These are phyloP conservation scores for Penicillium paradoxum DNA, from an alignment of 495 filamentous ascomycete species.

Conservation along the genomic window DNA sequence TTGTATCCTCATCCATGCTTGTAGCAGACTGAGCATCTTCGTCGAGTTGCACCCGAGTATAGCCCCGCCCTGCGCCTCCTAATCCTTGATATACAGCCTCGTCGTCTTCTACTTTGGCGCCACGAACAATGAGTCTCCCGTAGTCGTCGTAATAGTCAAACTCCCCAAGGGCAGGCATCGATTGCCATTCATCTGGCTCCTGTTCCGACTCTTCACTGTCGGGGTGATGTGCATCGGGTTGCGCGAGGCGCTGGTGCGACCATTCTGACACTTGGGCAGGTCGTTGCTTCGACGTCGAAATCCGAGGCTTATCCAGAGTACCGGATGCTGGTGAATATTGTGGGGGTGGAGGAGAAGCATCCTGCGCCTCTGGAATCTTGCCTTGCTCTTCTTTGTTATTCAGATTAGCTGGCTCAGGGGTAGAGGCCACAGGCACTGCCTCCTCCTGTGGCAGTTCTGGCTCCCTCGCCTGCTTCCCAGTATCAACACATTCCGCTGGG, in stretches of 20 bases:
- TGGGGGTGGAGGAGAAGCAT: conserved; percentile 1
- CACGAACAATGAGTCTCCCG: conserved; percentile 76
- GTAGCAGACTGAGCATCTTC: conserved; percentile 91
- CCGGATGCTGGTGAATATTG: conserved; percentile 10
- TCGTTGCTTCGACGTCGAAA: conserved; percentile 19
- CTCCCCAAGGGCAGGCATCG: conserved; percentile 87
- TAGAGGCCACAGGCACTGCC: not conserved
- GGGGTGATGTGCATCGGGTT: conserved; percentile 44
- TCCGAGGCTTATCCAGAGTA: conserved; percentile 9
- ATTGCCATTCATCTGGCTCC: conserved; percentile 72
- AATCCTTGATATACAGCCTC: conserved; percentile 67
- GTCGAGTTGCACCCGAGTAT: conserved; percentile 87
- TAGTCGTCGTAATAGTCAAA: conserved; percentile 96
- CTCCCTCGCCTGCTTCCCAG: not conserved
- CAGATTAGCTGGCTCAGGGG: not conserved
- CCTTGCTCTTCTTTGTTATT: conserved; percentile 1
- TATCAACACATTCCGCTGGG: conserved; percentile 3
- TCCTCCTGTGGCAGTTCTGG: conserved; percentile 1
- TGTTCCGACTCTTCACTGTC: conserved; percentile 40
- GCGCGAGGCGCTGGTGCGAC: conserved; percentile 80
- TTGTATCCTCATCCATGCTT: conserved; percentile 95
- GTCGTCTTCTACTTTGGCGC: conserved; percentile 64
- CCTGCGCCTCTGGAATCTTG: conserved; percentile 1
- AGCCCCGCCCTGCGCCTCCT: conserved; percentile 88
- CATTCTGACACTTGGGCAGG: conserved; percentile 62